These are phyloP conservation scores for Pseudomonodictys pantanalensis DNA, from an alignment of 495 filamentous ascomycete species.

Conservation along the genomic window DNA sequence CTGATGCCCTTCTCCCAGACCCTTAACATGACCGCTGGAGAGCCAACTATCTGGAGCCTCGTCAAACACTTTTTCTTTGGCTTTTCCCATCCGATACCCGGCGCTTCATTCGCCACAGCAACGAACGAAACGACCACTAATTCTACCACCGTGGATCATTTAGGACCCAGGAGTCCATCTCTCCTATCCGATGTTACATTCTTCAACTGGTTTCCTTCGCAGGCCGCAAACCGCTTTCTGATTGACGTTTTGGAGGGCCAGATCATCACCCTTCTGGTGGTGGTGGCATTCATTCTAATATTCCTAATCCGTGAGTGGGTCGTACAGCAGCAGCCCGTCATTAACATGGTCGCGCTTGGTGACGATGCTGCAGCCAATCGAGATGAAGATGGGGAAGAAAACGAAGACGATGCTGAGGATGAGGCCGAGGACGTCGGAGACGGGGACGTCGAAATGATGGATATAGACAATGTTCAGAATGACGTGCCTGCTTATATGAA, in stretches of 20 bases:
- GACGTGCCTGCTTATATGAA: slow-evolving; percentile 23
- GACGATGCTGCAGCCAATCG: slow-evolving; percentile 13
- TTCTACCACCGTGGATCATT: background rate
- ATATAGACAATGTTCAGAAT: slow-evolving; percentile 1
- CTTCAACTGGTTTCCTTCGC: slow-evolving; percentile 64
- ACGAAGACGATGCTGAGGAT: slow-evolving; percentile 41
- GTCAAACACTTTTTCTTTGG: slow-evolving; percentile 42
- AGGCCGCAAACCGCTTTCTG: slow-evolving; percentile 72
- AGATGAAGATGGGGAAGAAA: slow-evolving; percentile 43
- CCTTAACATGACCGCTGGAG: slow-evolving; percentile 45
- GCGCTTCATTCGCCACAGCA: background rate
- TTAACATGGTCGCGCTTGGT: slow-evolving; percentile 49
- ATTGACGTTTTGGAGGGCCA: slow-evolving; percentile 88
- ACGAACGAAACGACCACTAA: slow-evolving; percentile 6
- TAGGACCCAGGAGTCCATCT: slow-evolving; percentile 38
- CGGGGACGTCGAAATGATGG: slow-evolving; percentile 30
- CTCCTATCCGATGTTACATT: slow-evolving; percentile 71
- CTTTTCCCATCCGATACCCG: slow-evolving; percentile 1
- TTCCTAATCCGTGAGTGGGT: slow-evolving; percentile 98
- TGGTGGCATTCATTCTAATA: slow-evolving; percentile 87
- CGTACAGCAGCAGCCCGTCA: slow-evolving; percentile 89
- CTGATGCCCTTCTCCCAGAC: slow-evolving; percentile 46
- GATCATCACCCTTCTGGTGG: slow-evolving; percentile 84
- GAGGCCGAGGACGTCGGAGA: slow-evolving; percentile 28
- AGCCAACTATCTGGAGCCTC: slow-evolving; percentile 51